These are phyloP conservation scores for Plenodomus tracheiphilus DNA, from an alignment of 2,329 filamentous ascomycete species.

Conservation along the genomic window DNA sequence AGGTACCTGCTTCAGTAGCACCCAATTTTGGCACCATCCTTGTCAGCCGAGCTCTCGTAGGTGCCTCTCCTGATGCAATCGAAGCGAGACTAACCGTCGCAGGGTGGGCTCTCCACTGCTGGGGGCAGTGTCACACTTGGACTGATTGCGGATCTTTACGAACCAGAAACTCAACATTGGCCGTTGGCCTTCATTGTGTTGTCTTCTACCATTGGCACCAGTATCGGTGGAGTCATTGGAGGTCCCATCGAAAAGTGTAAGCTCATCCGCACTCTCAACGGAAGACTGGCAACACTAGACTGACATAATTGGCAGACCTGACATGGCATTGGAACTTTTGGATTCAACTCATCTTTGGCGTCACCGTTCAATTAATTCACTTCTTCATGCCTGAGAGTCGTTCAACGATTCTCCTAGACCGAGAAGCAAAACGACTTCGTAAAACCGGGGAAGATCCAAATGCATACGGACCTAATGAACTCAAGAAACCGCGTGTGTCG, in stretches of 20 bases:
- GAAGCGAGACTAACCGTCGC: constrained; percentile 47
- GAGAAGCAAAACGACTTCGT: constrained; percentile 73
- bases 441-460: constrained; percentile 60
- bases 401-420: constrained; percentile 73
- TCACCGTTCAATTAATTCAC: constrained; percentile 67
- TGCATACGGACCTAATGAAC: constrained; percentile 73
- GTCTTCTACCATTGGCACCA: constrained; percentile 64
- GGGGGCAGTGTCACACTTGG: constrained; percentile 66
- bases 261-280: no score
- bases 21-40: constrained; percentile 69
- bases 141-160: constrained; percentile 65
- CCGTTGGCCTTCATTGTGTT: constrained; percentile 60
- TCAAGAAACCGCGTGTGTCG: constrained; percentile 44
- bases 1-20: constrained; percentile 66
- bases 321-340: constrained; percentile 77
- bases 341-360: constrained; percentile 81
- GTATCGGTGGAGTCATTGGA: constrained; percentile 72
- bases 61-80: constrained; percentile 52
- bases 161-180: constrained; percentile 61
- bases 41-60: constrained; percentile 61
- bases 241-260: constrained; percentile 53
- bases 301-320: constrained; percentile 47
- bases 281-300: constrained; percentile 54
- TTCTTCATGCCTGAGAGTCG: constrained; percentile 73
- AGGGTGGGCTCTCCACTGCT: constrained; percentile 53